Conservation (phyloP, 805 yeast genomes). For the Saturnispora hagleri region DNA sequence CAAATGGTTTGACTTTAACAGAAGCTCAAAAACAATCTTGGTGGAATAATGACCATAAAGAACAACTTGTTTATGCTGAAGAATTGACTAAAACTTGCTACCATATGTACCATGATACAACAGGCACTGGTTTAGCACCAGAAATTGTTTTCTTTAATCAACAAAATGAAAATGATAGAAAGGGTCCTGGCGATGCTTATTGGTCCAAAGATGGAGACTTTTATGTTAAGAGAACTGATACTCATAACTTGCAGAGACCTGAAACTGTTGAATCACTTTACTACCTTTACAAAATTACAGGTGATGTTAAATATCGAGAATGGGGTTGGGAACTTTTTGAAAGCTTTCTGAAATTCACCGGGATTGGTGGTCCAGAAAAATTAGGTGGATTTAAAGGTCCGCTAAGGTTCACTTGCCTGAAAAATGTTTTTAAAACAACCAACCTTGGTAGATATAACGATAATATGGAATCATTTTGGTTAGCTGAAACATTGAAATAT, state of each 20-base stretch:
- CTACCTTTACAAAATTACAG: conserved; percentile 69
- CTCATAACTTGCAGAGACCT: conserved; percentile 84
- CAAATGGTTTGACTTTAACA: conserved; percentile 52
- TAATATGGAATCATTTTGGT: conserved; percentile 89
- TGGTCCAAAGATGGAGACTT: conserved; percentile 27
- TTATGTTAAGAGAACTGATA: conserved; percentile 58
- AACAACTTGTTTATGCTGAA: conserved; percentile 60
- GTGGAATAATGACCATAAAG: conserved; percentile 53
- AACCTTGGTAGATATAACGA: conserved; percentile 32
- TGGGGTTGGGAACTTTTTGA: conserved; percentile 87
- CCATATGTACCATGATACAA: conserved; percentile 65
- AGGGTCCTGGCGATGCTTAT: conserved; percentile 19
- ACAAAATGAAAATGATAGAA: conserved; percentile 26
- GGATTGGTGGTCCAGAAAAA: conserved; percentile 14
- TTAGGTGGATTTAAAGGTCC: conserved; percentile 34
- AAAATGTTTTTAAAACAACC: conserved; percentile 31
- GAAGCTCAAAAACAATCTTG: conserved; percentile 44
- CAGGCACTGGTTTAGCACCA: conserved; percentile 73
- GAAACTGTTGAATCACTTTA: conserved; percentile 88
- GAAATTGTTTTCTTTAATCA: conserved; percentile 78
- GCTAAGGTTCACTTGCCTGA: conserved; percentile 47
- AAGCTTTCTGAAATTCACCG: conserved; percentile 54
- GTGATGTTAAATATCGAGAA: conserved; percentile 69
- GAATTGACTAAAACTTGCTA: conserved; percentile 76
- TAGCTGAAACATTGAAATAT: conserved; percentile 87